A percentile compares a stretch with the other conserved stretches of the same genome.
phyloP scores from a whole-genome alignment of 495 filamentous ascomycete genomes.

The Neurospora sp. region DNA sequence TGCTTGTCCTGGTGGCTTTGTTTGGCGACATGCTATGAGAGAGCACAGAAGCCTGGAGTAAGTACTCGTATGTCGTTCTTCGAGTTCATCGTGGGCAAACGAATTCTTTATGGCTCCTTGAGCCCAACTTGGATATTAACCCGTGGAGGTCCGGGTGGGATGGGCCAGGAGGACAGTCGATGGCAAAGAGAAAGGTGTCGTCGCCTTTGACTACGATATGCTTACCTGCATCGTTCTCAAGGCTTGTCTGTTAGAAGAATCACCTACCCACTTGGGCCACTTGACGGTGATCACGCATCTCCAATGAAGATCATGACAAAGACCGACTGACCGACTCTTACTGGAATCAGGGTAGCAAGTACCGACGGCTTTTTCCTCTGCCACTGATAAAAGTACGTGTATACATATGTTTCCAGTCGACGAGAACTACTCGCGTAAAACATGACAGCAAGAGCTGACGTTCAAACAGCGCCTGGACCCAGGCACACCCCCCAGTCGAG shows the following conservation, averaged over 20 bases:
- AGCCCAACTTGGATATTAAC: background rate
- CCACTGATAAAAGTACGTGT: background rate
- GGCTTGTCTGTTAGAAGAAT: background rate
- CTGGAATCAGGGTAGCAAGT: background rate
- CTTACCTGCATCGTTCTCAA: background rate
- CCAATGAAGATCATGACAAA: background rate
- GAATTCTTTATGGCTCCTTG: background rate
- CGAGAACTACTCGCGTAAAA: background rate
- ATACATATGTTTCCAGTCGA: background rate
- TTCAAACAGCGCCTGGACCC: background rate
- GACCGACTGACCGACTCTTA: background rate
- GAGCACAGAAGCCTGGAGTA: background rate
- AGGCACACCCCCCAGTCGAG: background rate
- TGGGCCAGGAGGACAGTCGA: background rate
- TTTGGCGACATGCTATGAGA: background rate
- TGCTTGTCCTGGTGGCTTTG: background rate
- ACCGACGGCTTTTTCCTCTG: background rate
- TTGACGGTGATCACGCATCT: background rate
- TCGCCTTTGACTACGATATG: background rate
- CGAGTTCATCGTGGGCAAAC: background rate
- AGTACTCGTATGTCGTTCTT: background rate
- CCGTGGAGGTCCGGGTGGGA: background rate
- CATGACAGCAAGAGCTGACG: background rate
- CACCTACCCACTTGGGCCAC: background rate
- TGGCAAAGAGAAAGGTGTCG: background rate